Evolutionary conservation across 768 basidiomycete species (phyloP).

Genomic region (Trametes maxima): DNA sequence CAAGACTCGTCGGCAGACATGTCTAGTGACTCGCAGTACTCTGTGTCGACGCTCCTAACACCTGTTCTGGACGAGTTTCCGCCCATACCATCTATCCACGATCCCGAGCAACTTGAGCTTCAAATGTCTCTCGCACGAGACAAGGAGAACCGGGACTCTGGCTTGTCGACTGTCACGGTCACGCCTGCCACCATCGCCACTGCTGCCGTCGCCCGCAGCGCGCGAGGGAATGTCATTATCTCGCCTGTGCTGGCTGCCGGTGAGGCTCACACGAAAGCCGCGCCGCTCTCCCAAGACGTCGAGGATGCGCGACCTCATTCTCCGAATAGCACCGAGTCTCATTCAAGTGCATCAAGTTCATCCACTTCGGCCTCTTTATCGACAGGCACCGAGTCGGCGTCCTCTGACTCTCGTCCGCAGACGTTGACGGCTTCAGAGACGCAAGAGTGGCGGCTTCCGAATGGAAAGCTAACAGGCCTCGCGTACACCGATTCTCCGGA

Average conservation of each 20-base stretch:
- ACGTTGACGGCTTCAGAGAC: conserved; percentile 21
- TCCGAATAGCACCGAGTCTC: conserved; percentile 28
- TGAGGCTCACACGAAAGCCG: conserved; percentile 1
- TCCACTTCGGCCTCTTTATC: conserved; percentile 20
- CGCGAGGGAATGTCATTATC: conserved; percentile 26
- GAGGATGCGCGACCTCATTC: conserved; percentile 26
- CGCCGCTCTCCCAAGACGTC: conserved; percentile 5
- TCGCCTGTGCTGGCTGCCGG: conserved; percentile 26
- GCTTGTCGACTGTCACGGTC: conserved; percentile 33
- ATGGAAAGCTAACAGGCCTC: conserved; percentile 10
- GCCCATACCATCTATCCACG: conserved; percentile 14
- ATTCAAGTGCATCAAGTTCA: conserved; percentile 25
- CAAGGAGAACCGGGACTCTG: conserved; percentile 36
- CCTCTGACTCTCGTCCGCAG: conserved; percentile 24
- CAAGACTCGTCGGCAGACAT: conserved; percentile 15
- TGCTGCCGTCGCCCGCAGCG: conserved; percentile 28
- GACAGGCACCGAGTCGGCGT: conserved; percentile 22
- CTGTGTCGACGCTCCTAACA: conserved; percentile 15
- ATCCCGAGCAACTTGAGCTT: conserved; percentile 12
- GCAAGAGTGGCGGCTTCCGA: conserved; percentile 20
- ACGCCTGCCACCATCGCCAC: conserved; percentile 36
- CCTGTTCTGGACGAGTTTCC: conserved; percentile 24
- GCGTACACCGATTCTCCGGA: conserved; percentile 28
- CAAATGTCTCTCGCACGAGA: conserved; percentile 19
- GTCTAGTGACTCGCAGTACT: conserved; percentile 19